A percentile compares a stretch with the other conserved stretches of the same genome.
phyloP scores from a whole-genome alignment of 2,329 filamentous ascomycete species.

The Ceratocystis colombiana region DNA sequence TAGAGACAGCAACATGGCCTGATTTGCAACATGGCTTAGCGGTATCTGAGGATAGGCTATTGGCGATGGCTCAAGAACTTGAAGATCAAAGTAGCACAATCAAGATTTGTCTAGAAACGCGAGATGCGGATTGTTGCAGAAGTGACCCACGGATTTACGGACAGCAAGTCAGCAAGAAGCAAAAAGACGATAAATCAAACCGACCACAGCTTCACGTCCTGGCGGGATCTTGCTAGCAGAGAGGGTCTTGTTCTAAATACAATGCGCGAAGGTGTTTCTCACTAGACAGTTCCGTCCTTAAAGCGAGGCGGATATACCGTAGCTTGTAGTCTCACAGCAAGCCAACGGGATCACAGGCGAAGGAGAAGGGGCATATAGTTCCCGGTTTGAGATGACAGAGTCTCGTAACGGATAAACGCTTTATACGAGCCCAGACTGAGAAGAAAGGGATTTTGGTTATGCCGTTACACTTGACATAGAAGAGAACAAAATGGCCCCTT shows the following conservation, averaged over 20 bases:
- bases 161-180: not conserved
- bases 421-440: not conserved
- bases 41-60: too few relatives aligned
- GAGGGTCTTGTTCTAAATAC: not conserved
- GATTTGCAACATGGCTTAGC: too few relatives aligned
- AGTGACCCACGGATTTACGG: not conserved
- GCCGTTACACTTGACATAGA: not conserved
- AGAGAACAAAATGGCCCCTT: not conserved
- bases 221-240: not conserved
- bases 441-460: not conserved
- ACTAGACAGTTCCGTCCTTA: not conserved
- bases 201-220: not conserved
- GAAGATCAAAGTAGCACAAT: not conserved
- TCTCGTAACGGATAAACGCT: not conserved
- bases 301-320: not conserved
- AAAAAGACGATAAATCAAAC: not conserved
- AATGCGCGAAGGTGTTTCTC: not conserved
- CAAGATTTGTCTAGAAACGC: not conserved
- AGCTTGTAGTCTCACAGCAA: not conserved
- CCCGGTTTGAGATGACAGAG: conserved; percentile 3
- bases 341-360: not conserved
- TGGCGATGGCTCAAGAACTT: too few relatives aligned
- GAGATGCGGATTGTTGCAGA: not conserved
- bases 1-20: not conserved
- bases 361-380: not conserved